Evolutionary conservation across 2,329 filamentous ascomycete species (phyloP), one percentile per base, ranked within the genome.

Genomic region (Apiospora marii): DNA sequence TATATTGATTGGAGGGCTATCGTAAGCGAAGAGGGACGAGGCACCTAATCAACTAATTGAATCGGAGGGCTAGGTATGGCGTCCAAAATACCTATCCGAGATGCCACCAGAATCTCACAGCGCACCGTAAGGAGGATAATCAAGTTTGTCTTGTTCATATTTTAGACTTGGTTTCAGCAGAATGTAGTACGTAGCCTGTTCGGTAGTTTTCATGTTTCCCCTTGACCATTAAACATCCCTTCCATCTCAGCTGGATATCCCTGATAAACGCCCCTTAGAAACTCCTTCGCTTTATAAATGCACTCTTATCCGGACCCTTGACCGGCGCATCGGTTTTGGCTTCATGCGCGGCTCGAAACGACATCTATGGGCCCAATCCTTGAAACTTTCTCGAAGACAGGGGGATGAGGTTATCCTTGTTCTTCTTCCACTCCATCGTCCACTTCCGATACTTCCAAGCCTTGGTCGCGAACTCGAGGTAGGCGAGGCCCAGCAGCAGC

Each of bases 401-500:
- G 22, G 58, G 58, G 1, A 64, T 64, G 58, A 64, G 58, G 22
- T 24, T 64, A 19, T 41, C 58, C 34, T 41, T 41, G 19, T 3
- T 41, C 34, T 41, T 64, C 34, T 41, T 41, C 58, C 58, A 64
- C 34, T 64, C 34, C 34, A n/a, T 16, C 44, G 30, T 58, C 68
- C 68, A 70, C 19, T 43, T n/a, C 12, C 68, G 48, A 16, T 70
- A 70, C 30, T 27, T 51, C 48, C 41, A 3, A 3, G 34, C 19
- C 34, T 70, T 70, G 46, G 13, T 12, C 7, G 5, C 34, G n/a
- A 70, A 30, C n/a, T 70, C 68, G 48, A 51, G 46, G 14, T 70
- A 70, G 48, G 68, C 68, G 5, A 70, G 48, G 48, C 43, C 27
- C 13, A 80, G 74, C 43, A 81, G 73, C 4, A 80, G 67, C 4